Conservation (phyloP, 495 filamentous ascomycete species). For the Penicillium paradoxum region DNA sequence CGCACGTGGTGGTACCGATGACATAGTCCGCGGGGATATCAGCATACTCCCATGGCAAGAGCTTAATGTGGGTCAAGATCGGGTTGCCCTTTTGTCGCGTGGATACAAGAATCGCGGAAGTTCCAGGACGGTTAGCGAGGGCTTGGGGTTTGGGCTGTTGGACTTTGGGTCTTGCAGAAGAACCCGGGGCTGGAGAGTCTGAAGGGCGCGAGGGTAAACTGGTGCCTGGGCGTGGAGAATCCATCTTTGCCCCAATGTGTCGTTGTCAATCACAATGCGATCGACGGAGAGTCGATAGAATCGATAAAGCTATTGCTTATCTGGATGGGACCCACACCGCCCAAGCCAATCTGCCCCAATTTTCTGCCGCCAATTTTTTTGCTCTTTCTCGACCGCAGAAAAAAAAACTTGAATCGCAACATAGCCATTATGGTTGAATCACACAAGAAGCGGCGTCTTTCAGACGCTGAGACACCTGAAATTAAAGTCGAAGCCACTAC, state of each 20-base stretch:
- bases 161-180: constrained; percentile 47
- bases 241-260: neutral
- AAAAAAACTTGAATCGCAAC: constrained; percentile 20
- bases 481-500: constrained; percentile 23
- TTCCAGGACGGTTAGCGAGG: constrained; percentile 59
- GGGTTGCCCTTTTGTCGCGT: constrained; percentile 92
- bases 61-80: constrained; percentile 72
- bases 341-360: constrained; percentile 14
- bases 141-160: constrained; percentile 86
- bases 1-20: constrained; percentile 81
- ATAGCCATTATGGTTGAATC: constrained; percentile 30
- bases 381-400: constrained; percentile 11
- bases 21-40: constrained; percentile 93
- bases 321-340: constrained; percentile 21
- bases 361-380: constrained; percentile 48
- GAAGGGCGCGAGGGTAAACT: constrained; percentile 12
- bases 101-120: constrained; percentile 80
- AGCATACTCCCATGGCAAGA: constrained; percentile 92
- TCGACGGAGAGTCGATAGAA: constrained; percentile 3
- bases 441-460: constrained; percentile 31
- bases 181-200: constrained; percentile 26
- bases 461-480: constrained; percentile 17
- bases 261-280: constrained; percentile 10
- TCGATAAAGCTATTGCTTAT: constrained; percentile 26
- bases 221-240: constrained; percentile 36